These are phyloP conservation scores for Phytophthora idaei DNA, from an alignment of 352 stramenopile species.

Conservation along the genomic window DNA sequence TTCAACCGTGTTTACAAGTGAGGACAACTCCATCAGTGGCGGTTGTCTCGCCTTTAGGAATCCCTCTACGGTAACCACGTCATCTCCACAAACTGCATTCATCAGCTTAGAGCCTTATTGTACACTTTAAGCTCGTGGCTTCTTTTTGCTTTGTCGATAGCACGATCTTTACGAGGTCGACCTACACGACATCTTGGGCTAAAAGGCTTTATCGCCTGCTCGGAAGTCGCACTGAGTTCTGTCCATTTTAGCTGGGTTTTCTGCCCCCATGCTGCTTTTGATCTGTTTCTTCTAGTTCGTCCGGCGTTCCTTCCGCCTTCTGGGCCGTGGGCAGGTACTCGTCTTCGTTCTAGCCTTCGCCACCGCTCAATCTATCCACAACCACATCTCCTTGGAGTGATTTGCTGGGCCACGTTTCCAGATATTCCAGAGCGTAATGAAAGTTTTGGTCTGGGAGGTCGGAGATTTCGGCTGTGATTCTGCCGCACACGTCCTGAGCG, in stretches of 20 bases:
- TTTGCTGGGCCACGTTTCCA: too few species aligned
- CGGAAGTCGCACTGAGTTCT: too few species aligned
- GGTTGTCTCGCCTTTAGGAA: background rate
- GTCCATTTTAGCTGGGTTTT: background rate
- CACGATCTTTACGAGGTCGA: background rate
- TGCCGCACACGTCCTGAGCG: constrained; percentile 3
- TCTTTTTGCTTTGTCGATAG: too few species aligned
- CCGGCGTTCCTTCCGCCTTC: background rate
- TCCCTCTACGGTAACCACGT: background rate
- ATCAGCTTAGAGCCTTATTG: background rate
- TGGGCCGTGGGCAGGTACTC: background rate
- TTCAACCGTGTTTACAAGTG: background rate
- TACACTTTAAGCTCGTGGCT: background rate
- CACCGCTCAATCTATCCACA: background rate
- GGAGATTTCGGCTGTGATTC: background rate
- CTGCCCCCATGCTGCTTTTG: background rate
- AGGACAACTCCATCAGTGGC: background rate
- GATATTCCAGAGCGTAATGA: background rate
- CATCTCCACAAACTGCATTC: background rate
- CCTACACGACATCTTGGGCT: background rate
- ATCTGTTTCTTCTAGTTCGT: background rate
- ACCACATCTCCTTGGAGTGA: background rate
- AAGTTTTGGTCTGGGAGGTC: background rate
- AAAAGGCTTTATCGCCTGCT: background rate
- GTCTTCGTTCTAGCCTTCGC: background rate